Percentiles rank a stretch among this genome's conserved stretches.
phyloP scores from a whole-genome alignment of 495 filamentous ascomycete genomes.

The Bathelium albidoporum region DNA sequence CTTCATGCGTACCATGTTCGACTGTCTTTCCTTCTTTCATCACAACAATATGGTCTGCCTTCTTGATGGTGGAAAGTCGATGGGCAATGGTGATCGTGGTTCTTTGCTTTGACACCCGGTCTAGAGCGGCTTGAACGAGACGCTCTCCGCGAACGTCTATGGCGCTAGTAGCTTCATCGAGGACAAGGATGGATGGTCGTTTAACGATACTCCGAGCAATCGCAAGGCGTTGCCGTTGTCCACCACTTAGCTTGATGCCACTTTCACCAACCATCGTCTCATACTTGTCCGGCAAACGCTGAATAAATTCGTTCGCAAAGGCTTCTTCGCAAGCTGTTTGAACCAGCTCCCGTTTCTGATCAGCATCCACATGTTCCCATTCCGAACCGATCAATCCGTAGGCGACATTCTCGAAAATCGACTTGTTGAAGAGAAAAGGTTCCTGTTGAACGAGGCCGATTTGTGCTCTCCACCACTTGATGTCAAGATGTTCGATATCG shows the following conservation, averaged over 20 bases:
- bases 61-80: slow-evolving; percentile 55
- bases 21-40: slow-evolving; percentile 48
- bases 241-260: slow-evolving; percentile 19
- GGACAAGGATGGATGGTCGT: slow-evolving; percentile 21
- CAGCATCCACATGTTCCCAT: slow-evolving; percentile 6
- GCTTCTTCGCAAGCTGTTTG: slow-evolving; percentile 16
- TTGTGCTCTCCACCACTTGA: slow-evolving; percentile 16
- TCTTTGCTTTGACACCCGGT: slow-evolving; percentile 12
- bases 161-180: slow-evolving; percentile 27
- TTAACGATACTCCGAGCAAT: slow-evolving; percentile 27
- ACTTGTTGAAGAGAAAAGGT: slow-evolving; percentile 21
- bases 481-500: slow-evolving; percentile 13
- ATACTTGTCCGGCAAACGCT: slow-evolving; percentile 21
- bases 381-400: slow-evolving; percentile 18
- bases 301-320: slow-evolving; percentile 23
- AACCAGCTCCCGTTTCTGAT: slow-evolving; percentile 17
- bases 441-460: slow-evolving; percentile 24
- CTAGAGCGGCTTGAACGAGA: slow-evolving; percentile 23
- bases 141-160: slow-evolving; percentile 22
- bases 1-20: slow-evolving; percentile 50
- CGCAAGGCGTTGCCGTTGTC: slow-evolving; percentile 24
- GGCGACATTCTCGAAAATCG: slow-evolving; percentile 18
- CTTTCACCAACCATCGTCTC: slow-evolving; percentile 22
- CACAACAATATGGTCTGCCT: slow-evolving; percentile 52
- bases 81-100: slow-evolving; percentile 28